These are phyloP conservation scores for Cymbomonas tetramitiformis DNA, from an alignment of 139 green algal species.

Conservation along the genomic window DNA sequence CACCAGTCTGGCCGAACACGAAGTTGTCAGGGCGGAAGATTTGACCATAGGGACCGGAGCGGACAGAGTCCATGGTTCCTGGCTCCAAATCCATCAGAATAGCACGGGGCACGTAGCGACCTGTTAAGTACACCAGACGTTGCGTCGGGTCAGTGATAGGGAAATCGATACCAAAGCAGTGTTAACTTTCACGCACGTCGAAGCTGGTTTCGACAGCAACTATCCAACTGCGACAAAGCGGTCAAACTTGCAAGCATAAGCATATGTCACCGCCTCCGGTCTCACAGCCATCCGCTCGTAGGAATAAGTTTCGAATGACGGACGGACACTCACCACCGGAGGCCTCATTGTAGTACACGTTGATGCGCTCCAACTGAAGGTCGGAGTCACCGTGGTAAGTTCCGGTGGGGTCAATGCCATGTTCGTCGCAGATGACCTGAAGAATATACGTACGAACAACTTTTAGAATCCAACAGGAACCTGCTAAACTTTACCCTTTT, in stretches of 20 bases:
- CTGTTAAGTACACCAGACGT: too few species aligned
- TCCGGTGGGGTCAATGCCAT: conserved; percentile 13
- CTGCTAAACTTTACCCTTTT: too few species aligned
- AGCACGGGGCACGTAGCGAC: conserved; percentile 83
- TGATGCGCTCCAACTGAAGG: conserved; percentile 90
- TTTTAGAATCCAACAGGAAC: too few species aligned
- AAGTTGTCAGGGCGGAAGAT: conserved; percentile 81
- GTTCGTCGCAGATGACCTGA: conserved; percentile 15
- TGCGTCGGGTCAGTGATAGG: too few species aligned
- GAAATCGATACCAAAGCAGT: too few species aligned
- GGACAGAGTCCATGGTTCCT: conserved; percentile 60
- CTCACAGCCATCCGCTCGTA: not conserved
- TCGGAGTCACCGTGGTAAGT: conserved; percentile 52
- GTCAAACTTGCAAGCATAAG: too few species aligned
- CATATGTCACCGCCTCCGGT: not conserved
- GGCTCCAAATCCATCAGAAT: conserved; percentile 94
- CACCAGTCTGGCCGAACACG: conserved; percentile 83
- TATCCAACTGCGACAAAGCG: too few species aligned
- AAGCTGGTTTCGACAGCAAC: too few species aligned
- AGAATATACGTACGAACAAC: too few species aligned
- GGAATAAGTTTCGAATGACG: not conserved
- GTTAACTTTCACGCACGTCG: too few species aligned
- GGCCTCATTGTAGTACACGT: conserved; percentile 96
- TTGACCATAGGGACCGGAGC: conserved; percentile 25
- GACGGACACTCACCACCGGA: conserved; percentile 41